Evolutionary conservation across 176 grass and related monocot species (phyloP), one percentile per base, ranked within the genome.

Genomic region (Raddia guianensis): DNA sequence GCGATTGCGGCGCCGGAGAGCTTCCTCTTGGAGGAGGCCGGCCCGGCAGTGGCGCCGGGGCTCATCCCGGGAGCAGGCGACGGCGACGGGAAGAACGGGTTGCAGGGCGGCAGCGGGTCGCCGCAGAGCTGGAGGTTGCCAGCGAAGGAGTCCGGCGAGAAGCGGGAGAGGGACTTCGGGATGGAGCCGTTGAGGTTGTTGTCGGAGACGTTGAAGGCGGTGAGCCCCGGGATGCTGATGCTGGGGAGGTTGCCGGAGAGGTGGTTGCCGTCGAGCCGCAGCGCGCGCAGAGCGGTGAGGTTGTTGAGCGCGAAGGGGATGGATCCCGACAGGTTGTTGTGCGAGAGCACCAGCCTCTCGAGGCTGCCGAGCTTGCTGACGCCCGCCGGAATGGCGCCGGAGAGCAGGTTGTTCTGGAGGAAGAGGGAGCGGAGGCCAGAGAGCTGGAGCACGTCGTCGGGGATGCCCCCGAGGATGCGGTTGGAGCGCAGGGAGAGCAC

Each of bases 171-270:
- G 35, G 88, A 13, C 58, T 54, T 66, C 9, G 96, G 96, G 59
- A 98, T 93, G 49, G 96, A 98, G 16, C 96, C 96, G 6, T 98
- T 98, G 57, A 95, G 88, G 56, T 50, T 63, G 81, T 98, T 98
- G 72, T 89, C 8, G 9, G 96, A 98, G 72, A 98, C 88, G 57
- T 98, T 95, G 82, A 98, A 88, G 35, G 40, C 27, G 18, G 0
- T 6, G 5, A 95, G 88, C 10, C 60, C 63, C 40, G 63, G 62
- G 91, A 93, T 95, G 92, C 86, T 86, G 74, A 98, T 93, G 79
- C 90, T 95, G 19, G 96, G 96, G 19, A 98, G 78, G 55, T 85
- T 91, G 11, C 92, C 96, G 9, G 83, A 81, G 48, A 98, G 80
- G 8, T 7, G 3, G 86, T 98, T 98, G 14, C 75, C 83, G 51